Conservation (phyloP, 257 asterid species). For the Avicennia marina region DNA sequence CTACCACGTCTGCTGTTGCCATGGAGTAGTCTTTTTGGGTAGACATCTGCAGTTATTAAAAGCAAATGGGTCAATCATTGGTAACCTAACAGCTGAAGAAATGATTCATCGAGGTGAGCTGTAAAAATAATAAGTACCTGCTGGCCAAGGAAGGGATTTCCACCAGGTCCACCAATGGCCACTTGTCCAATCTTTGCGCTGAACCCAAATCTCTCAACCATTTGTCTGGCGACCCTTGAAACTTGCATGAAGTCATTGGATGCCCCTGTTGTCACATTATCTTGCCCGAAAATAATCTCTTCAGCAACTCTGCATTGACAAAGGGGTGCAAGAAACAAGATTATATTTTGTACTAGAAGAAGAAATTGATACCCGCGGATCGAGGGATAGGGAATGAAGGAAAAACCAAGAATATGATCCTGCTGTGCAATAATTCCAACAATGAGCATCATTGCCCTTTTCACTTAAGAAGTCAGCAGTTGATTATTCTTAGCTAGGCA, state of each 20-base stretch:
- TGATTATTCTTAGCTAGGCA: too few species aligned
- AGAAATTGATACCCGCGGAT: too few species aligned
- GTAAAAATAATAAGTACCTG: slow-evolving; percentile 34
- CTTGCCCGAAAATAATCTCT: slow-evolving; percentile 78
- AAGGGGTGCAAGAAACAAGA: slow-evolving; percentile 36
- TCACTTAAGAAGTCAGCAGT: too few species aligned
- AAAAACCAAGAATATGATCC: too few species aligned
- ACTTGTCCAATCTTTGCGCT: slow-evolving; percentile 94
- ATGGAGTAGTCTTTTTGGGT: slow-evolving; percentile 88
- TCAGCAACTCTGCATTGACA: slow-evolving; percentile 67
- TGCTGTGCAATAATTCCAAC: too few species aligned
- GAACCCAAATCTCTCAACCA: slow-evolving; percentile 98
- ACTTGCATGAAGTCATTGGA: slow-evolving; percentile 99
- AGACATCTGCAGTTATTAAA: slow-evolving; percentile 41
- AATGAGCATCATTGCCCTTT: too few species aligned
- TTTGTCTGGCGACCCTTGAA: slow-evolving; percentile 93
- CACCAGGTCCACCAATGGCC: slow-evolving; percentile 91
- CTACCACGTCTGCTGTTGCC: slow-evolving; percentile 96
- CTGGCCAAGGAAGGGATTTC: slow-evolving; percentile 93
- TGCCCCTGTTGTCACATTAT: slow-evolving; percentile 98
- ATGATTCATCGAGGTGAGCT: not conserved
- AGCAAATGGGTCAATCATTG: not conserved
- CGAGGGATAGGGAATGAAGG: too few species aligned
- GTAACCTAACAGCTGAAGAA: not conserved
- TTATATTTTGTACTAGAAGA: too few species aligned